These are phyloP conservation scores for Prunus mira DNA, from an alignment of 306 rosid genomes.

Conservation along the genomic window DNA sequence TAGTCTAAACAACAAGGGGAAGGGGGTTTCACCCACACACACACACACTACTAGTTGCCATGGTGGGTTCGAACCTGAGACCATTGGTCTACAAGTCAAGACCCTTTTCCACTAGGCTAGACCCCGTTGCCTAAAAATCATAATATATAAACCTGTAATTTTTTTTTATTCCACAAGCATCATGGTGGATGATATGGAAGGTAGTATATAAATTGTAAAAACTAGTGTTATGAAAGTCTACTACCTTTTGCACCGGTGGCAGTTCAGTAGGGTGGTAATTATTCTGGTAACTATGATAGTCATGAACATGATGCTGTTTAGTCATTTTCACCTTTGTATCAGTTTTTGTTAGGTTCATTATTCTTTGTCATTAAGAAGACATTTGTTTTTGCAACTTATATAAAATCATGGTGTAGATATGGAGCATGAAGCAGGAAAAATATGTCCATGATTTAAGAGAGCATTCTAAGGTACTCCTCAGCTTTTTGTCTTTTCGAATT, in stretches of 20 bases:
- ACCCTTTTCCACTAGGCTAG: too few species aligned
- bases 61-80: too few species aligned
- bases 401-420: slow-evolving; percentile 57
- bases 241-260: too few species aligned
- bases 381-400: not conserved
- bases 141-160: too few species aligned
- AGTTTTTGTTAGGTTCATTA: not conserved
- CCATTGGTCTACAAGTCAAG: too few species aligned
- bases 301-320: not conserved
- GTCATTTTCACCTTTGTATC: slow-evolving; percentile 2
- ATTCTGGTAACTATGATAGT: not conserved
- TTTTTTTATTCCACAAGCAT: too few species aligned
- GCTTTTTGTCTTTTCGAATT: not conserved
- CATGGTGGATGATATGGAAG: not conserved
- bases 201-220: not conserved
- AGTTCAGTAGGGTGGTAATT: too few species aligned
- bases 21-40: too few species aligned
- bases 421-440: slow-evolving; percentile 89
- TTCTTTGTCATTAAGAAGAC: not conserved
- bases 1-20: too few species aligned
- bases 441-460: slow-evolving; percentile 82
- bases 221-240: not conserved
- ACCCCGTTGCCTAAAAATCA: too few species aligned
- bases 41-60: too few species aligned
- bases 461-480: slow-evolving; percentile 70